A percentile compares a stretch with the other conserved stretches of the same genome.
Conservation (phyloP, 1,284 basidiomycete genomes). For the Gomphus sp. region DNA sequence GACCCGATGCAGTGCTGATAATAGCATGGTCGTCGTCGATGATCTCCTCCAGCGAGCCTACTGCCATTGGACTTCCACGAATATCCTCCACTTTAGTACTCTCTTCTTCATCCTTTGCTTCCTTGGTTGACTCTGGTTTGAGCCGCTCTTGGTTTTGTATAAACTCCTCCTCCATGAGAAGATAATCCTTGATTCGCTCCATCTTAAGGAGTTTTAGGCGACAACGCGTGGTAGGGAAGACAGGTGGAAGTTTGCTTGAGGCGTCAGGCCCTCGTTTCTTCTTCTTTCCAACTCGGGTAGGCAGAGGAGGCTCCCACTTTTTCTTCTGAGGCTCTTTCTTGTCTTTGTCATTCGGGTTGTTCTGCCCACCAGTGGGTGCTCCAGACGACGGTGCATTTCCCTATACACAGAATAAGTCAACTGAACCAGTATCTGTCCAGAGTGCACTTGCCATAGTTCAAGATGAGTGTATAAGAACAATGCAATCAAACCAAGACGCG, state of each 20-base stretch:
- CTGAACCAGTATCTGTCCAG: not conserved
- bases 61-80: conserved; percentile 92
- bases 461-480: not conserved
- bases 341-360: conserved; percentile 46
- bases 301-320: conserved; percentile 99
- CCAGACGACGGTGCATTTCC: conserved; percentile 39
- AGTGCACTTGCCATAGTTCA: conserved; percentile 1
- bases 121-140: conserved; percentile 72
- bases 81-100: conserved; percentile 91
- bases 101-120: conserved; percentile 96
- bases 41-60: conserved; percentile 97
- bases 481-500: not conserved
- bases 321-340: conserved; percentile 64
- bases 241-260: conserved; percentile 86
- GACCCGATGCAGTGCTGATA: conserved; percentile 89
- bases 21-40: conserved; percentile 99
- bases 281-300: conserved; percentile 95
- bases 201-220: conserved; percentile 93
- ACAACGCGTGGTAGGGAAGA: conserved; percentile 93
- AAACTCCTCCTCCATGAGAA: conserved; percentile 96
- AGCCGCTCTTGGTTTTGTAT: conserved; percentile 91
- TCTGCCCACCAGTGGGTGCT: conserved; percentile 55
- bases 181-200: conserved; percentile 97
- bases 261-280: conserved; percentile 86
- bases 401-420: not conserved